phyloP scores from a whole-genome alignment of 2,329 filamentous ascomycete species.

The Hypoxylon sp. region DNA sequence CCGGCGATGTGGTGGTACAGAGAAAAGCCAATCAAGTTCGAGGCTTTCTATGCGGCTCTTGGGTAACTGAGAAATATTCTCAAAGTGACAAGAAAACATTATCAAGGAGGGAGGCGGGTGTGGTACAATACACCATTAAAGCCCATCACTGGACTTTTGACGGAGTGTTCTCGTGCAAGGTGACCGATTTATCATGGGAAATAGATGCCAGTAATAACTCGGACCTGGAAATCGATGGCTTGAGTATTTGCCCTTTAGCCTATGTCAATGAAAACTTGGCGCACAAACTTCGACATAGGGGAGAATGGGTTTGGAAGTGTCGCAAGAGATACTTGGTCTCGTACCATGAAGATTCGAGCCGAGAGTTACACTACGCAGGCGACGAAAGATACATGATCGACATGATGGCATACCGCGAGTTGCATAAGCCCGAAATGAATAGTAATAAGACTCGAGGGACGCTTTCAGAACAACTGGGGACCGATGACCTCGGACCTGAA shows the following conservation, averaged over 20 bases:
- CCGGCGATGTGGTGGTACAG: constrained; percentile 2
- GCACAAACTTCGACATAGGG: not conserved
- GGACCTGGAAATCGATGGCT: not conserved
- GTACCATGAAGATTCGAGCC: constrained; percentile 3
- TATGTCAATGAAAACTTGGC: not conserved
- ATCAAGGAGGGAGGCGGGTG: not conserved
- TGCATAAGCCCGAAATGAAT: constrained; percentile 2
- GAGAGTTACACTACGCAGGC: not conserved
- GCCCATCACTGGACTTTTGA: constrained; percentile 3
- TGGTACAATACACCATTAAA: not conserved
- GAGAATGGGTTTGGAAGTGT: constrained; percentile 14
- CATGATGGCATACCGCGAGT: constrained; percentile 6
- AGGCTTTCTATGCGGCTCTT: constrained; percentile 9
- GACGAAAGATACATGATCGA: constrained; percentile 23
- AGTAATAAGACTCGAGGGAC: not conserved
- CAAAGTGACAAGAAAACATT: not conserved
- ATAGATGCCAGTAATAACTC: not conserved
- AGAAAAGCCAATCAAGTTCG: not conserved
- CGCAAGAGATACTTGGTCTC: constrained; percentile 4
- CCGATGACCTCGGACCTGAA: not conserved
- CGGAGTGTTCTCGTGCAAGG: not conserved
- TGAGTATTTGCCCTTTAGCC: not conserved
- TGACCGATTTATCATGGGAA: not conserved
- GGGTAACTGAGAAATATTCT: not conserved
- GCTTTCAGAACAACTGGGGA: not conserved